Conservation (phyloP, 1,284 basidiomycete species). For the Ceratobasidium sp. region DNA sequence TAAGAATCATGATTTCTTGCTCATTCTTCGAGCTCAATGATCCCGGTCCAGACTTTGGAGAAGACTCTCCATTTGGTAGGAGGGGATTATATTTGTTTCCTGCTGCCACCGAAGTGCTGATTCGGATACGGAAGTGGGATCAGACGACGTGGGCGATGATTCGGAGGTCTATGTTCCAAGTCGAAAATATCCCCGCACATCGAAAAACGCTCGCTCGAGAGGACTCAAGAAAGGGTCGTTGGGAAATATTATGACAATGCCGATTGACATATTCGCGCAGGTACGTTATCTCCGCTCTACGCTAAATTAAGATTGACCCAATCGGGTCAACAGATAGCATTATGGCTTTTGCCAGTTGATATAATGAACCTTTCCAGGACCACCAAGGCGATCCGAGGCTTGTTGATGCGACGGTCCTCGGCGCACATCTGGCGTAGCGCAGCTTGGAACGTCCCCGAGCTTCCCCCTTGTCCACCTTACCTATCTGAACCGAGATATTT, state of each 20-base stretch:
- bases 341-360: neutral
- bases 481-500: slow-evolving; percentile 43
- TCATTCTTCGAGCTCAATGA: too few relatives aligned
- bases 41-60: too few relatives aligned
- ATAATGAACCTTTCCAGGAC: neutral
- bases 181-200: too few relatives aligned
- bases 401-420: neutral
- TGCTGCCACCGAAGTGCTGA: too few relatives aligned
- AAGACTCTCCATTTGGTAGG: too few relatives aligned
- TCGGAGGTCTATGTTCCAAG: too few relatives aligned
- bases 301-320: neutral
- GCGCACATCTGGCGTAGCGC: slow-evolving; percentile 40
- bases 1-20: too few relatives aligned
- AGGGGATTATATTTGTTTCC: too few relatives aligned
- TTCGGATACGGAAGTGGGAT: too few relatives aligned
- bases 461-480: slow-evolving; percentile 43
- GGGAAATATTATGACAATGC: slow-evolving; percentile 45
- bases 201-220: slow-evolving; percentile 7
- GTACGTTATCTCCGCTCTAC: slow-evolving; percentile 38
- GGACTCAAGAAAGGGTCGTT: slow-evolving; percentile 41
- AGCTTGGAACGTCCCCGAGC: slow-evolving; percentile 13
- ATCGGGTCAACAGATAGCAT: neutral
- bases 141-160: too few relatives aligned
- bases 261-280: slow-evolving; percentile 47
- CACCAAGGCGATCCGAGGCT: neutral